These are phyloP conservation scores for Rhizoctonia solani DNA, from an alignment of 1,284 basidiomycete species.

Conservation along the genomic window DNA sequence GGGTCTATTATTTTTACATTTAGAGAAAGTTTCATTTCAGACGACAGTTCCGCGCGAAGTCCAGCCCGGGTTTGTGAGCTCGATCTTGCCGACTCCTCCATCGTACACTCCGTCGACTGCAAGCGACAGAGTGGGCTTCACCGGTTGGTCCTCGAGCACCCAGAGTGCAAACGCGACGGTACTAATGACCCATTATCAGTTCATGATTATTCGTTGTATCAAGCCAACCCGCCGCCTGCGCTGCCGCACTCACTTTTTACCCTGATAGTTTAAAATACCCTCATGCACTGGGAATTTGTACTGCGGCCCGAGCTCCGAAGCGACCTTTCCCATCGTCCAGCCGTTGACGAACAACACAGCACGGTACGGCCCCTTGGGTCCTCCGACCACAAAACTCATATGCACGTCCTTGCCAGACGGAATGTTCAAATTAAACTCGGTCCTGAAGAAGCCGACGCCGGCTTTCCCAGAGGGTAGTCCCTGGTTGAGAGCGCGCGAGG, in stretches of 20 bases:
- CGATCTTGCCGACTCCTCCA: slow-evolving; percentile 27
- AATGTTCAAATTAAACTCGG: slow-evolving; percentile 65
- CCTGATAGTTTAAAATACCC: slow-evolving; percentile 72
- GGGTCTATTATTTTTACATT: no score
- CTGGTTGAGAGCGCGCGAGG: slow-evolving; percentile 53
- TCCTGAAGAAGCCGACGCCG: slow-evolving; percentile 81
- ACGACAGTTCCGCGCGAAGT: slow-evolving; percentile 17
- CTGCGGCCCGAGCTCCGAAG: slow-evolving; percentile 77
- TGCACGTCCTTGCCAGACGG: slow-evolving; percentile 62
- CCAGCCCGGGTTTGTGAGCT: slow-evolving; percentile 27
- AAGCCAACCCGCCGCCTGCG: no score
- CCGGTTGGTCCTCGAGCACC: slow-evolving; percentile 33
- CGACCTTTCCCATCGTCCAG: slow-evolving; percentile 81
- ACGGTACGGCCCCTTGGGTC: slow-evolving; percentile 55
- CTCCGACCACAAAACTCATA: slow-evolving; percentile 66
- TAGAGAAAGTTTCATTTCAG: no score
- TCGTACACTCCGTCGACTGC: slow-evolving; percentile 33
- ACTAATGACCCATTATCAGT: no score
- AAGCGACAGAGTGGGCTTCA: slow-evolving; percentile 23
- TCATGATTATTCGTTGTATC: no score
- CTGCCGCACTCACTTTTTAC: slow-evolving; percentile 67
- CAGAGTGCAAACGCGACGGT: slow-evolving; percentile 62
- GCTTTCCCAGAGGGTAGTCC: slow-evolving; percentile 61
- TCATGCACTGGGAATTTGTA: slow-evolving; percentile 76
- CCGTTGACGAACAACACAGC: slow-evolving; percentile 77